A percentile compares a stretch with the other conserved stretches of the same genome.
These are phyloP conservation scores for Penicillium paradoxum DNA, from an alignment of 495 filamentous ascomycete species.

Conservation along the genomic window DNA sequence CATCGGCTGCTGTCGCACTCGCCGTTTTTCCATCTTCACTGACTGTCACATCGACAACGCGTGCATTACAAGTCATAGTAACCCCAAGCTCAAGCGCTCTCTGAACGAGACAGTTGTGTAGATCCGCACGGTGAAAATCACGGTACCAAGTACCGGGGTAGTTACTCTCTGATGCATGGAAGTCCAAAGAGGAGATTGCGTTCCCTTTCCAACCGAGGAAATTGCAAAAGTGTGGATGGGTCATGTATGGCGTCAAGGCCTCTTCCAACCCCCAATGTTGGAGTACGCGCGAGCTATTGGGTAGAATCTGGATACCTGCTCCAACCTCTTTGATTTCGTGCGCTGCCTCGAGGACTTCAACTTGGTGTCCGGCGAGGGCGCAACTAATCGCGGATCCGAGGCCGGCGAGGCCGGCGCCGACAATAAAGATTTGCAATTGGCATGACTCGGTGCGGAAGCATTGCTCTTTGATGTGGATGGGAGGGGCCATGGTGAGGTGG, in stretches of 20 bases:
- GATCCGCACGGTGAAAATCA: too few species aligned
- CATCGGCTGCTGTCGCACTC: slow-evolving; percentile 28
- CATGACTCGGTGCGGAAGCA: too few species aligned
- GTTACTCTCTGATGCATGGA: too few species aligned
- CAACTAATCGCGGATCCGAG: slow-evolving; percentile 59
- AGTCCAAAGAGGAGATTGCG: too few species aligned
- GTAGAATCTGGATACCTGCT: slow-evolving; percentile 54
- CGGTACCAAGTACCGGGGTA: too few species aligned
- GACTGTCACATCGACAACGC: slow-evolving; percentile 52
- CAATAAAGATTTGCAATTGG: slow-evolving; percentile 26
- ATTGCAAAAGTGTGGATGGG: too few species aligned
- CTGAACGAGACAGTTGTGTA: too few species aligned
- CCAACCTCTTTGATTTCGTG: slow-evolving; percentile 51
- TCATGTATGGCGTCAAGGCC: too few species aligned
- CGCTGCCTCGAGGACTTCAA: slow-evolving; percentile 60
- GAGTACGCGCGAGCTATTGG: slow-evolving; percentile 52
- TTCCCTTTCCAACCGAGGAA: slow-evolving; percentile 50
- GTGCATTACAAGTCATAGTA: too few species aligned
- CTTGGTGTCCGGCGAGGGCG: slow-evolving; percentile 54
- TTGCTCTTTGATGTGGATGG: too few species aligned
- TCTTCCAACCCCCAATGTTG: slow-evolving; percentile 47
- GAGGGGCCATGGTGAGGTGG: too few species aligned
- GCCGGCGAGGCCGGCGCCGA: slow-evolving; percentile 53
- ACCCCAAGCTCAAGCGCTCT: too few species aligned
- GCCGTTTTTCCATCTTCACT: slow-evolving; percentile 42